Percentiles rank a stretch among this genome's conserved stretches.
phyloP scores from a whole-genome alignment of 176 grass and related monocot species.

The Rhynchospora tenuis region DNA sequence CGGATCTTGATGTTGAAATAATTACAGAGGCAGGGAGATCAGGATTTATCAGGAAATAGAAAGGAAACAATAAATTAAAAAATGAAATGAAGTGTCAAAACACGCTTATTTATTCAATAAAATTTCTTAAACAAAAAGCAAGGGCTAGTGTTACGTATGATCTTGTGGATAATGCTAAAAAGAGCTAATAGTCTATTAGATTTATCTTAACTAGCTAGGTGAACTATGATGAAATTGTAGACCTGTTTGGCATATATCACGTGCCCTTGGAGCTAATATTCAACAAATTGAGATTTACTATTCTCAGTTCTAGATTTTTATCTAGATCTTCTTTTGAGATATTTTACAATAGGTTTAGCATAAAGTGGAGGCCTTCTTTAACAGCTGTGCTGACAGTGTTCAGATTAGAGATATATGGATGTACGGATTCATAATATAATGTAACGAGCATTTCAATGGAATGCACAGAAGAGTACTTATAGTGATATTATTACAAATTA shows the following conservation, averaged over 20 bases:
- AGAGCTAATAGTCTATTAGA: background rate
- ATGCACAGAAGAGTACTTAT: too few species aligned
- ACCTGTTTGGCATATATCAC: background rate
- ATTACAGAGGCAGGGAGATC: background rate
- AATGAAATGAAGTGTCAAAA: too few species aligned
- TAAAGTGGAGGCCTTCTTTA: too few species aligned
- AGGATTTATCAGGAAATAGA: background rate
- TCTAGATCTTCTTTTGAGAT: too few species aligned
- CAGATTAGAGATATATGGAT: too few species aligned
- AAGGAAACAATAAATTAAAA: background rate
- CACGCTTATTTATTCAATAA: background rate
- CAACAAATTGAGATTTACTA: background rate
- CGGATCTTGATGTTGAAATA: slow-evolving; percentile 8
- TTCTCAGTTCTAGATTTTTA: background rate
- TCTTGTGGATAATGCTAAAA: background rate
- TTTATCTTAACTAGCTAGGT: background rate
- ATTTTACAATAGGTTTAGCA: too few species aligned
- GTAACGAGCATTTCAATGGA: too few species aligned
- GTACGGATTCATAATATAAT: too few species aligned
- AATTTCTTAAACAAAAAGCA: background rate
- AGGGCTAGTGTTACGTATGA: background rate
- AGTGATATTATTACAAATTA: too few species aligned
- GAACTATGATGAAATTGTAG: background rate
- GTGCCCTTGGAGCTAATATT: background rate
- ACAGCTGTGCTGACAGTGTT: too few species aligned